These are phyloP conservation scores for Schizosaccharomyces cryophilus DNA, from an alignment of 805 yeast genomes.

Conservation along the genomic window DNA sequence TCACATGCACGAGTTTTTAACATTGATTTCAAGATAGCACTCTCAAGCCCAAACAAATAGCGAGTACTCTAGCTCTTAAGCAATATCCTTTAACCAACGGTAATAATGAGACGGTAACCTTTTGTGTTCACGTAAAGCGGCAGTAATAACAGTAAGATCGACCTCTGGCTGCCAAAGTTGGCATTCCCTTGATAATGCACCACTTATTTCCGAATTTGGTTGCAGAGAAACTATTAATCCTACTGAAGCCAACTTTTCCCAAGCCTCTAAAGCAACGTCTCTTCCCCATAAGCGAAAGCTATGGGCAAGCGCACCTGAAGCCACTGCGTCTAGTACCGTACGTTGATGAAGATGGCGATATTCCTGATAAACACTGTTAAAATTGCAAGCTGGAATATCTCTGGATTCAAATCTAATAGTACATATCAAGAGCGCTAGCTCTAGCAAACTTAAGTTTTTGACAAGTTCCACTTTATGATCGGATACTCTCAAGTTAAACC, in stretches of 20 bases:
- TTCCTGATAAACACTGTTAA: slow-evolving; percentile 56
- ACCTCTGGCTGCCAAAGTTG: background rate
- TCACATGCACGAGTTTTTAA: no score
- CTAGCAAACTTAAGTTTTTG: background rate
- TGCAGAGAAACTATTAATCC: background rate
- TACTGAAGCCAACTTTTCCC: slow-evolving; percentile 32
- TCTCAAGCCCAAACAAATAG: background rate
- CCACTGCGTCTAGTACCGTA: slow-evolving; percentile 12
- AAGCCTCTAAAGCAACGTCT: slow-evolving; percentile 35
- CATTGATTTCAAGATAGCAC: background rate
- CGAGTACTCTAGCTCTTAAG: background rate
- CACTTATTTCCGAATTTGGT: background rate
- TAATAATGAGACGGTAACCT: background rate
- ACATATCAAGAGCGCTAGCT: slow-evolving; percentile 42
- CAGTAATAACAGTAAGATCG: background rate
- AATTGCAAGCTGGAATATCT: slow-evolving; percentile 37
- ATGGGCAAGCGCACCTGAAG: slow-evolving; percentile 20
- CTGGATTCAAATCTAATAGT: slow-evolving; percentile 41
- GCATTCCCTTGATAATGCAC: background rate
- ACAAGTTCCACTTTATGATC: slow-evolving; percentile 1
- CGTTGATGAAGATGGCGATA: slow-evolving; percentile 18
- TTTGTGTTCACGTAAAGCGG: background rate
- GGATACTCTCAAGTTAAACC: background rate
- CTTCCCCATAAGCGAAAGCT: slow-evolving; percentile 34
- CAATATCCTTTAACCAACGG: background rate